These are phyloP conservation scores for Chlorella sp. DNA, from an alignment of 139 green algal species.

Conservation along the genomic window DNA sequence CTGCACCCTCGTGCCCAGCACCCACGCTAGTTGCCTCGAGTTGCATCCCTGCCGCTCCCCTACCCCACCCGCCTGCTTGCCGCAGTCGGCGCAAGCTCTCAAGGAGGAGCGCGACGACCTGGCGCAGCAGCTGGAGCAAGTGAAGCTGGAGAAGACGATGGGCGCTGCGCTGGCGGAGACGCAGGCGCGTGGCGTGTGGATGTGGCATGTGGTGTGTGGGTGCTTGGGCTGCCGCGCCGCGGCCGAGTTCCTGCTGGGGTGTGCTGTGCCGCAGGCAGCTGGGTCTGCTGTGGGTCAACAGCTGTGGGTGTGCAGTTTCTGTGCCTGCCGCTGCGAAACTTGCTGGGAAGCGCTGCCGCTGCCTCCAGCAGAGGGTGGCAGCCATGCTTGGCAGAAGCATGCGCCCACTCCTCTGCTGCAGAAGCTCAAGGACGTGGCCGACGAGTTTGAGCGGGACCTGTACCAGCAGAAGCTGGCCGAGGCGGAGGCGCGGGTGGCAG, in stretches of 20 bases:
- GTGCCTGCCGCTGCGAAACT: too few species aligned
- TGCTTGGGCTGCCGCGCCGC: too few species aligned
- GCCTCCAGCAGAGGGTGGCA: too few species aligned
- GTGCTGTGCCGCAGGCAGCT: too few species aligned
- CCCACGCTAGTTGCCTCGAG: background rate
- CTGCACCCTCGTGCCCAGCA: background rate
- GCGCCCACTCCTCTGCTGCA: too few species aligned
- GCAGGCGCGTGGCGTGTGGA: background rate
- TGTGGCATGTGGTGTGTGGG: too few species aligned
- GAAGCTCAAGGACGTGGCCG: slow-evolving; percentile 48
- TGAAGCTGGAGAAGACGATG: slow-evolving; percentile 26
- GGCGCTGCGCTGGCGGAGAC: slow-evolving; percentile 43
- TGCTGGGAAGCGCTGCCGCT: too few species aligned
- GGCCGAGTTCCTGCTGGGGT: too few species aligned
- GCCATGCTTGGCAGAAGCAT: too few species aligned
- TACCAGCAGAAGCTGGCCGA: slow-evolving; percentile 48
- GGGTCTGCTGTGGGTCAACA: too few species aligned
- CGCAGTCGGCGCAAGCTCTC: slow-evolving; percentile 40
- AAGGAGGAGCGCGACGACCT: slow-evolving; percentile 17
- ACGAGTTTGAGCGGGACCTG: slow-evolving; percentile 60
- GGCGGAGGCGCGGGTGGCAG: slow-evolving; percentile 30
- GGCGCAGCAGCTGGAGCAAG: slow-evolving; percentile 13
- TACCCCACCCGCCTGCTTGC: background rate
- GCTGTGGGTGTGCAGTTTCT: too few species aligned
- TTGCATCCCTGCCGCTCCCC: background rate